phyloP scores from a whole-genome alignment of 129 eudicot genomes.

The Kitagawia praeruptora region DNA sequence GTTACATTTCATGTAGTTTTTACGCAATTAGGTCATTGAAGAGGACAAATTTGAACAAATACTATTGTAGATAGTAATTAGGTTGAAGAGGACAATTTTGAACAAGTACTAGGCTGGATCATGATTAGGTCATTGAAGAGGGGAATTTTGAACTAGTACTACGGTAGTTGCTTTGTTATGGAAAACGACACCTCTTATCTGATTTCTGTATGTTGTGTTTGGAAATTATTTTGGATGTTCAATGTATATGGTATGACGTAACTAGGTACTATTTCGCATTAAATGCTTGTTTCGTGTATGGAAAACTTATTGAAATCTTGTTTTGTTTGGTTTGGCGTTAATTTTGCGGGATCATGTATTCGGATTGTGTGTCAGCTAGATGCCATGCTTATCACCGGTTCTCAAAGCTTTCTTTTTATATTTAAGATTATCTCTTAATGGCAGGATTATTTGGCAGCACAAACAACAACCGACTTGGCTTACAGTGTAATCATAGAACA shows the following conservation, averaged over 20 bases:
- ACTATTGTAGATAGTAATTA: background rate
- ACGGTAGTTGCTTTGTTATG: background rate
- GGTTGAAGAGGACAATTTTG: background rate
- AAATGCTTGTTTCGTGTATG: background rate
- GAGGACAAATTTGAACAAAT: background rate
- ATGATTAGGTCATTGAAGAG: background rate
- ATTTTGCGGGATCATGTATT: background rate
- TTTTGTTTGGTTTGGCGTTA: conserved; percentile 1
- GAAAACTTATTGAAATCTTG: background rate
- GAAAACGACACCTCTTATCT: background rate
- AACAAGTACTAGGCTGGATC: too few relatives aligned
- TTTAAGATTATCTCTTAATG: conserved; percentile 17
- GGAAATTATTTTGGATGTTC: background rate
- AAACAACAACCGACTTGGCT: conserved; percentile 77
- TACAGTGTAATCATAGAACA: conserved; percentile 88
- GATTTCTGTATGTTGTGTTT: background rate
- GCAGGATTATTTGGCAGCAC: conserved; percentile 90
- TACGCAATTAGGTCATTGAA: background rate
- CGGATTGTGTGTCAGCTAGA: background rate
- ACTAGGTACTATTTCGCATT: background rate
- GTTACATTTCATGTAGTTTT: too few relatives aligned
- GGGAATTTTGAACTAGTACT: background rate
- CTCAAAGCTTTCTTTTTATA: background rate
- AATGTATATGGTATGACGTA: background rate
- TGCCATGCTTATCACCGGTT: background rate